Evolutionary conservation across 2,329 filamentous ascomycete genomes (phyloP), one percentile per base, ranked within the genome.

Genomic region (Acrodontium crateriforme): DNA sequence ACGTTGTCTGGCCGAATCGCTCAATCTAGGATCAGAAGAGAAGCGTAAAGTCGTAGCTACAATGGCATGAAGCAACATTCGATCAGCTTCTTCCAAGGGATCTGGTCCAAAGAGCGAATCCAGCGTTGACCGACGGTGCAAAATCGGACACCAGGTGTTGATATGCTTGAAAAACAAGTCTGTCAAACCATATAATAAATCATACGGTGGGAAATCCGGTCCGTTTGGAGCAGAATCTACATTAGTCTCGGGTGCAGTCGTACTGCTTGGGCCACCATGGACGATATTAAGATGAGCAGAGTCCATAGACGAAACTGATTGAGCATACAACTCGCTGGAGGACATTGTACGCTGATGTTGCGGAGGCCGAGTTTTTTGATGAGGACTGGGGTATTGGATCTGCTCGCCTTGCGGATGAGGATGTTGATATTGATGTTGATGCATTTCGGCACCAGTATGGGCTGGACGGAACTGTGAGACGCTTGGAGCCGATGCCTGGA

Each of bases 31-130:
- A 49, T 93, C 84, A 3, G 69, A 76, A 0, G 81, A 92, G 50
- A 84, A 93, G 16, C 82, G 74, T 38, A 94, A 60, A 0, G 83
- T 85, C 0, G 83, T 89, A 2, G 83, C 83, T 3, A 93, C 82
- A 30, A 93, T 91, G 4, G 85, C 78, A 52, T 92, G 82, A 5
- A 93, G 62, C 9, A 93, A 61, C 30, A 92, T 78, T 22, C 78
- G 69, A 47, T 93, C 84, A 2, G 78, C 74, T 53, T 91, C 81
- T 19, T 85, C 78, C 2, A 89, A 59, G 2, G 75, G 70, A 0
- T 74, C 71, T 1, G 76, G 71, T 0, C 82, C 82, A 41, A 93
- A 93, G 0, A 93, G 63, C 1, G 74, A 73, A 42, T 92, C 45
- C 6, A 93, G 55, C 0, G 83, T 92, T 3, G 78, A 74, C 45